A percentile compares a stretch with the other conserved stretches of the same genome.
Evolutionary conservation across 2,329 filamentous ascomycete species (phyloP).

Genomic region (Verticillium alfalfae): DNA sequence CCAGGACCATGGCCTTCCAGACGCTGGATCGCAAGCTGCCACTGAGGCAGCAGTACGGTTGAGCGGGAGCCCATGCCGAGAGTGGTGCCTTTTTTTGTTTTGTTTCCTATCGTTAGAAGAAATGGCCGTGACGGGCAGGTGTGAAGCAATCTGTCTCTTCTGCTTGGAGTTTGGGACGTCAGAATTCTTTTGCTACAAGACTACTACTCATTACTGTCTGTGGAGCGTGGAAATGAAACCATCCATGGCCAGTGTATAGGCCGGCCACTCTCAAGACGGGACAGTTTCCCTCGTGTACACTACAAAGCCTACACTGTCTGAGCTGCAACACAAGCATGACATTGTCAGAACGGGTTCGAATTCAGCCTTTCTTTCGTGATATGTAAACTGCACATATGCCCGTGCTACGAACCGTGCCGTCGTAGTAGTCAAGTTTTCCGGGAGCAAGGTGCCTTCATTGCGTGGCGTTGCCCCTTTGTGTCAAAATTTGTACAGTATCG

Average conservation of each 20-base stretch:
- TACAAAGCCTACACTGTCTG: not conserved
- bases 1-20: constrained; percentile 63
- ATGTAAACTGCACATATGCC: too few species aligned
- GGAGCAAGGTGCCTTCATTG: not conserved
- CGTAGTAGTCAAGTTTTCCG: not conserved
- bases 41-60: constrained; percentile 29
- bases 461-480: too few species aligned
- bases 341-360: not conserved
- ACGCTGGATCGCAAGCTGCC: constrained; percentile 54
- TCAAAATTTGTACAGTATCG: not conserved
- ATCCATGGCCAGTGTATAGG: not conserved
- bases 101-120: not conserved
- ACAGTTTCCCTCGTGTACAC: not conserved
- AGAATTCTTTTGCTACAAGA: not conserved
- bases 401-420: not conserved
- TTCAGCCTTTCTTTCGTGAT: not conserved
- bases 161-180: not conserved
- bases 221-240: not conserved
- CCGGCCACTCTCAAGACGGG: not conserved
- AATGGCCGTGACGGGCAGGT: not conserved
- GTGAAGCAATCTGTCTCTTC: not conserved
- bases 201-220: not conserved
- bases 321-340: not conserved
- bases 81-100: not conserved
- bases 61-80: not conserved